Conservation (phyloP, 768 basidiomycete genomes). For the Cystofilobasidium bisporidii region DNA sequence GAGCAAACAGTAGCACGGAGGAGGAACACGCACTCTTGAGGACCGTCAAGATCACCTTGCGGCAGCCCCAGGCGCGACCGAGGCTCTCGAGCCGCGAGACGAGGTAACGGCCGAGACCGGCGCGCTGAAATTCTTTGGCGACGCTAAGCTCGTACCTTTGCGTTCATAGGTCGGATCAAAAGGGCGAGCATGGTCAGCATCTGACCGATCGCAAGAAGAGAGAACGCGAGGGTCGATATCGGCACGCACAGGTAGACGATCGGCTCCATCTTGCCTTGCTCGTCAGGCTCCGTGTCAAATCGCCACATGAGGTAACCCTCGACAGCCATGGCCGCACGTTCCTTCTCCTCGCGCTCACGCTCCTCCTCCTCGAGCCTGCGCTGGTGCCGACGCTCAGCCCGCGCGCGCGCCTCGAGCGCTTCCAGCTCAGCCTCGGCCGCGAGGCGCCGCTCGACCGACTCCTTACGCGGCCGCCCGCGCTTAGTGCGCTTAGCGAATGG, state of each 20-base stretch:
- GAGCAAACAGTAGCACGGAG: no score
- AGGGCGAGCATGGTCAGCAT: no score
- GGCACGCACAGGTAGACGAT: conserved; percentile 9
- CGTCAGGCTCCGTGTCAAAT: conserved; percentile 4
- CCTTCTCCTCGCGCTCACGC: not conserved
- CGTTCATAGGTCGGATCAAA: no score
- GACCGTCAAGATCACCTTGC: conserved; percentile 5
- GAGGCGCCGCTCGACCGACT: not conserved
- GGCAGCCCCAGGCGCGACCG: not conserved
- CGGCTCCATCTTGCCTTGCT: not conserved
- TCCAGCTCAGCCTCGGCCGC: not conserved
- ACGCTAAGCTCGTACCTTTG: conserved; percentile 5
- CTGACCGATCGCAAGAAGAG: not conserved
- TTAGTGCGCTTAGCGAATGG: not conserved
- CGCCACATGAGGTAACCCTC: conserved; percentile 14
- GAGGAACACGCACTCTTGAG: conserved; percentile 2
- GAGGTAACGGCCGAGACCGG: conserved; percentile 2
- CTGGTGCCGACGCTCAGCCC: not conserved
- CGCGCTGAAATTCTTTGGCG: not conserved
- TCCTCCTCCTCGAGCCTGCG: not conserved
- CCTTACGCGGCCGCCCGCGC: not conserved
- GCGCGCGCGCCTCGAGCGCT: not conserved
- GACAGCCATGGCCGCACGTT: not conserved
- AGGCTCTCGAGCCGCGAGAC: not conserved
- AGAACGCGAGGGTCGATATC: no score